Evolutionary conservation across 2,329 filamentous ascomycete species (phyloP).

Genomic region (Ophiocordyceps robertsii): DNA sequence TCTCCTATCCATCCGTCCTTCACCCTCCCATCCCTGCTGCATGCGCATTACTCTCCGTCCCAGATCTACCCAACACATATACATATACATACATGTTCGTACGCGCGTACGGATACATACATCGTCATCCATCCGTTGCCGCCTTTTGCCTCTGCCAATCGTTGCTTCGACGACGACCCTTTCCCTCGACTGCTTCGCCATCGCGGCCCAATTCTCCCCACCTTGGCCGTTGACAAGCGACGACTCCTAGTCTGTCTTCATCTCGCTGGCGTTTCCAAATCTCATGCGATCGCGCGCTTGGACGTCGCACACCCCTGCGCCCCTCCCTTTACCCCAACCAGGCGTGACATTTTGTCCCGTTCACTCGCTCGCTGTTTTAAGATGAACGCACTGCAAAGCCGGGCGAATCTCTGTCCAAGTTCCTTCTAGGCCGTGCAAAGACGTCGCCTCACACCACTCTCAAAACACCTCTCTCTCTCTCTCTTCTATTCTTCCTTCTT

Average conservation of each 20-base stretch:
- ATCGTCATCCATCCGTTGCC: too few species aligned
- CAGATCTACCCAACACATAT: too few species aligned
- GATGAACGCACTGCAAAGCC: not conserved
- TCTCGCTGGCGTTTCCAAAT: not conserved
- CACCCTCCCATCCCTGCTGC: too few species aligned
- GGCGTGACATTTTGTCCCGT: not conserved
- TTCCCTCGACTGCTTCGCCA: too few species aligned
- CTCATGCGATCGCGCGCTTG: slow-evolving; percentile 1
- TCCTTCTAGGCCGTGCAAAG: not conserved
- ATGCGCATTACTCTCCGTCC: too few species aligned
- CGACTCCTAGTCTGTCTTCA: not conserved
- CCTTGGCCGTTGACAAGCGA: not conserved
- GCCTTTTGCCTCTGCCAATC: too few species aligned
- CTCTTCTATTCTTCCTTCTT: too few species aligned
- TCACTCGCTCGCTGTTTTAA: not conserved
- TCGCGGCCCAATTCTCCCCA: too few species aligned
- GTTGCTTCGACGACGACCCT: too few species aligned
- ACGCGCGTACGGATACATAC: too few species aligned
- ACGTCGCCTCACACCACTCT: not conserved
- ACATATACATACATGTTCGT: too few species aligned
- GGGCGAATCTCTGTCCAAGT: not conserved
- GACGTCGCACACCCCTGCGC: not conserved
- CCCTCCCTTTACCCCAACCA: not conserved
- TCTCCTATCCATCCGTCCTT: too few species aligned
- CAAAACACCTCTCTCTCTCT: not conserved